Base-by-base conservation (phyloP, 2,329 filamentous ascomycete species). In the Diaporthe velutina region DNA sequence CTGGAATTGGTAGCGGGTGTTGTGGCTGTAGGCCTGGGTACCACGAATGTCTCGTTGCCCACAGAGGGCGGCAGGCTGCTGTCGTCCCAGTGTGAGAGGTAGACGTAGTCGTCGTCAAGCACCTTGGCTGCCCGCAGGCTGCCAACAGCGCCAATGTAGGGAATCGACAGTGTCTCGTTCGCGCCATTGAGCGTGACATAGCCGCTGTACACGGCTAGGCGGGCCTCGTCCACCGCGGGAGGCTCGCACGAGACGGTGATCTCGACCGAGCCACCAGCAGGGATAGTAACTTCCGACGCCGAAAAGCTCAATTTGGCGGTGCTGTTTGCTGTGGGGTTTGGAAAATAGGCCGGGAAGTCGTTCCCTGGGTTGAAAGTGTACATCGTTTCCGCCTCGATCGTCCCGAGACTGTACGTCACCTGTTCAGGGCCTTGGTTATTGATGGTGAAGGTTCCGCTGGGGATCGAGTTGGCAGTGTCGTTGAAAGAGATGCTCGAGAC, bases 401-500 rank as follows among this genome's bases (percentile, higher is more conserved):
- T 64, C 25, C 60, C 40, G 60, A 64, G 60, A 13, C 25, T 64
- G 60, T 64, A 64, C 5, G 60, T 64, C 40, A 45, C 60, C 9
- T 12, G 60, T 22, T 30, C 40, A 4, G 60, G 17, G 60, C 60
- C 60, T 33, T 33, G 40, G 38, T 64, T 64, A 8, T 30, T 13
- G 2, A 64, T 48, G 13, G 40, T 64, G 60, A 64, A 64, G 40
- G 2, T 64, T 1, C 1, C 25, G 15, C 25, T 48, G 40, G 60
- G 40, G 7, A 15, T 4, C 8, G 48, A 64, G 60, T 64, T 64
- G 40, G 60, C 60, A 30, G 60, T 64, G 28, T 64, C 60, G 40
- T 64, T 48, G 60, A 45, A 64, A 8, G 60, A 64, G 60, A 64
- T 64, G 40, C 60, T 48, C 40, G 60, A 64, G 40, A 48, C 60